These are phyloP conservation scores for Debaryomycetaceae sp. DNA, from an alignment of 1,139 yeast genomes.

Conservation along the genomic window DNA sequence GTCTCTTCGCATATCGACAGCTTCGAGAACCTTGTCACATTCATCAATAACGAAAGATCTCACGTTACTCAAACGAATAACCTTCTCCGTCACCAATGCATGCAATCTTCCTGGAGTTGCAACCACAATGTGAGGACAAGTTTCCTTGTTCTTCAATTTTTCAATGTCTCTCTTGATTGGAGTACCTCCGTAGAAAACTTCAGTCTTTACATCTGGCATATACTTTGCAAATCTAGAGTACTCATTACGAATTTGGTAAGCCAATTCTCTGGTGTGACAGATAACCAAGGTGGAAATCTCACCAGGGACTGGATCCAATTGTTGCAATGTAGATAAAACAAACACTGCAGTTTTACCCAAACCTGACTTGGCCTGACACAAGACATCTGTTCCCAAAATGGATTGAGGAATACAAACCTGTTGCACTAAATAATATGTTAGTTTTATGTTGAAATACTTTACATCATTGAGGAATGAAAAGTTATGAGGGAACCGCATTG, in stretches of 20 bases:
- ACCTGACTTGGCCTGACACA: conserved; percentile 99
- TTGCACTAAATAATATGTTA: conserved; percentile 58
- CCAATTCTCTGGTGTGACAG: conserved; percentile 98
- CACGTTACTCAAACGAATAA: conserved; percentile 80
- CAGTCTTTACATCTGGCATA: conserved; percentile 96
- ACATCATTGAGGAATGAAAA: background rate
- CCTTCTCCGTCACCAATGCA: conserved; percentile 89
- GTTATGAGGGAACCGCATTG: background rate
- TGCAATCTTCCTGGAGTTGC: conserved; percentile 98
- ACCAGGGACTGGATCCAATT: conserved; percentile 96
- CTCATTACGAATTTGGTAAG: conserved; percentile 97
- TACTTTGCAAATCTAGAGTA: conserved; percentile 97
- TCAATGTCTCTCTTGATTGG: conserved; percentile 85
- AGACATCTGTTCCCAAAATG: conserved; percentile 93
- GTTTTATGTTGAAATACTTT: conserved; percentile 3
- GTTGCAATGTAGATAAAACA: conserved; percentile 93
- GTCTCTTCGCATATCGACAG: conserved; percentile 94
- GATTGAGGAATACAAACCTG: conserved; percentile 99
- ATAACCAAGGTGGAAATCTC: conserved; percentile 91
- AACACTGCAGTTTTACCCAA: conserved; percentile 98
- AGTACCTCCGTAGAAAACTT: conserved; percentile 96
- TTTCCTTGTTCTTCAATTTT: conserved; percentile 84
- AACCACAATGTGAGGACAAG: conserved; percentile 94
- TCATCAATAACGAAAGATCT: conserved; percentile 96
- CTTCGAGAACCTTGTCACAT: conserved; percentile 96